Evolutionary conservation across 169 alveolate genomes (phyloP).

Genomic region (Plasmodium fragile): DNA sequence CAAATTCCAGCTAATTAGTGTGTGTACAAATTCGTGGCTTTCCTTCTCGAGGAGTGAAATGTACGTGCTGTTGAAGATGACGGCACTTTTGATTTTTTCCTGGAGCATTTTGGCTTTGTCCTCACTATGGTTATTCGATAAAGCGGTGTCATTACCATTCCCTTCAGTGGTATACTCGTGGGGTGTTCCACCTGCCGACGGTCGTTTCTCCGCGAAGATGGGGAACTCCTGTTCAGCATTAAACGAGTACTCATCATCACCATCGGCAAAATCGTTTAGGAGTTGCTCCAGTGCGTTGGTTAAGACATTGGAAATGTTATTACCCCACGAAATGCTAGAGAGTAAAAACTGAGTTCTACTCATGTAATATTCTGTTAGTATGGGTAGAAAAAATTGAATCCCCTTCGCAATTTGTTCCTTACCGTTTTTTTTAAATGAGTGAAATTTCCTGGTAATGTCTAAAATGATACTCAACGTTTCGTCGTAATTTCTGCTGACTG

Average conservation of each 20-base stretch:
- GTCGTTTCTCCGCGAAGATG: background rate
- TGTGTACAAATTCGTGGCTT: conserved; percentile 52
- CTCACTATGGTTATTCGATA: background rate
- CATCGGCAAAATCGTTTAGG: conserved; percentile 17
- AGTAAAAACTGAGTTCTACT: conserved; percentile 37
- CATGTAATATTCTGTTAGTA: conserved; percentile 36
- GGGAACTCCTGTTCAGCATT: background rate
- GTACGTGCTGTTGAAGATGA: conserved; percentile 39
- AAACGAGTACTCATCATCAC: conserved; percentile 9
- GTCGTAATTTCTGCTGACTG: conserved; percentile 60
- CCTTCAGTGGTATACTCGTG: background rate
- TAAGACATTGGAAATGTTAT: conserved; percentile 44
- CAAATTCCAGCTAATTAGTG: conserved; percentile 34
- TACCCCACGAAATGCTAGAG: conserved; percentile 61
- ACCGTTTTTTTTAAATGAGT: conserved; percentile 46
- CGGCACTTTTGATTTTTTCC: conserved; percentile 14
- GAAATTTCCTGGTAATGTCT: conserved; percentile 28
- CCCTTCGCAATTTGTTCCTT: conserved; percentile 32
- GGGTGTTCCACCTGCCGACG: background rate
- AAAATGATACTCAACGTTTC: conserved; percentile 28
- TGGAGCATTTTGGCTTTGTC: background rate
- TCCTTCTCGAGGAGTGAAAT: conserved; percentile 50
- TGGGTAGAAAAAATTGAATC: conserved; percentile 45
- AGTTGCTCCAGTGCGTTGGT: conserved; percentile 22
- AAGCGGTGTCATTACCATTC: background rate